Conservation (phyloP, 1,284 basidiomycete species). For the Ustilago esculenta region DNA sequence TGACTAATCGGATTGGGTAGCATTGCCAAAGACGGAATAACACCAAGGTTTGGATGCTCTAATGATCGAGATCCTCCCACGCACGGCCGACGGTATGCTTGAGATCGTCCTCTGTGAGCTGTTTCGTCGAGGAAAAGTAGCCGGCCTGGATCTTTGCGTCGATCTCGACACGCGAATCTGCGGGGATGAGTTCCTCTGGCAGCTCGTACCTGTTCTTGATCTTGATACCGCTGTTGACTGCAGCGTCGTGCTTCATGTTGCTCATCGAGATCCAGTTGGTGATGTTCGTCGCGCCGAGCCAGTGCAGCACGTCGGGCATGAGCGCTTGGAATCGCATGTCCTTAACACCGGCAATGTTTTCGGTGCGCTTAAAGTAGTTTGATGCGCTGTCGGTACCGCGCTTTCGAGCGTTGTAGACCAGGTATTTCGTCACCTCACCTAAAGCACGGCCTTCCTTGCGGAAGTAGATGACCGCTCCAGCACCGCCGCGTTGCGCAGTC, state of each 20-base stretch:
- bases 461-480: constrained; percentile 93
- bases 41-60: too few species aligned
- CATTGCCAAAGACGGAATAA: too few species aligned
- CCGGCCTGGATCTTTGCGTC: constrained; percentile 79
- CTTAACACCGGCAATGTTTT: constrained; percentile 88
- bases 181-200: constrained; percentile 55
- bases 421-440: constrained; percentile 75
- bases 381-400: constrained; percentile 90
- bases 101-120: constrained; percentile 50
- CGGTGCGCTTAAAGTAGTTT: constrained; percentile 93
- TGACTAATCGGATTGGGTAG: too few species aligned
- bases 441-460: constrained; percentile 91
- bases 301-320: constrained; percentile 87
- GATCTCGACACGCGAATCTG: constrained; percentile 56
- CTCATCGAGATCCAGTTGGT: constrained; percentile 78
- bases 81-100: constrained; percentile 77
- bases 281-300: constrained; percentile 58
- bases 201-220: constrained; percentile 72
- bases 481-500: constrained; percentile 84
- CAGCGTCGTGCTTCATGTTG: constrained; percentile 91
- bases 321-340: constrained; percentile 72
- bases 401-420: constrained; percentile 92
- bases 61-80: constrained; percentile 73
- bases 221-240: constrained; percentile 81
- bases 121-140: constrained; percentile 54